Conservation (phyloP, 2,329 filamentous ascomycete genomes). For the Sporothrix brunneoviolacea region DNA sequence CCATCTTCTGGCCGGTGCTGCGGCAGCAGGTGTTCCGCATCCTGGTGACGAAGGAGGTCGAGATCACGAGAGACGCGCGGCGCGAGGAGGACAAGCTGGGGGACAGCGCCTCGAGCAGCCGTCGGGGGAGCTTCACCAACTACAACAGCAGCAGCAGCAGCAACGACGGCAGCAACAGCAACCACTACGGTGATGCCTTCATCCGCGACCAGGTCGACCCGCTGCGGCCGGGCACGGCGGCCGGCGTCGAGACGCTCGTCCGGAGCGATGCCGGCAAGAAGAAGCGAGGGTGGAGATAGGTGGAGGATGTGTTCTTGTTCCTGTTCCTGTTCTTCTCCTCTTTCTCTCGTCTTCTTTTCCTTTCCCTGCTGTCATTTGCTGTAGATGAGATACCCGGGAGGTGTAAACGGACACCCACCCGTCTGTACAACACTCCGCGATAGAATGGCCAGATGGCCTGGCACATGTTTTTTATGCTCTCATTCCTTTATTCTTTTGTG, state of each 20-base stretch:
- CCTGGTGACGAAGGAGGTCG: slow-evolving; percentile 19
- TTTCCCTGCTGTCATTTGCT: too few species aligned
- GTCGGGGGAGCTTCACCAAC: too few species aligned
- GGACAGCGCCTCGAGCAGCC: too few species aligned
- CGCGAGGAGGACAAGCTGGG: too few species aligned
- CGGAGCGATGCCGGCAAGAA: slow-evolving; percentile 1
- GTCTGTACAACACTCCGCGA: too few species aligned
- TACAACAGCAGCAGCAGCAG: too few species aligned
- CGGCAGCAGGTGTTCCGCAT: slow-evolving; percentile 21
- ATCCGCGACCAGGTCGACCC: slow-evolving; percentile 16
- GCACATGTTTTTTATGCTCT: too few species aligned
- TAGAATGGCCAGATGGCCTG: too few species aligned
- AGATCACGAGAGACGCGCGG: not conserved
- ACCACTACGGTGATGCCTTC: slow-evolving; percentile 16
- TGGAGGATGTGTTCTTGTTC: not conserved
- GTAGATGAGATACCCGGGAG: too few species aligned
- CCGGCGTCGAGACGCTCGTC: slow-evolving; percentile 9
- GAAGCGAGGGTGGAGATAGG: not conserved
- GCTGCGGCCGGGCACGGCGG: slow-evolving; percentile 7
- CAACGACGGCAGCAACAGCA: not conserved
- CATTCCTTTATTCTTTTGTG: too few species aligned
- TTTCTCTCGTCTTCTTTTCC: not conserved
- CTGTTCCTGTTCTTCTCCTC: not conserved
- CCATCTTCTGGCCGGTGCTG: slow-evolving; percentile 26
- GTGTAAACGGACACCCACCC: too few species aligned